Base-by-base conservation (phyloP, 2,329 filamentous ascomycete species). In the Xylaria sp. region DNA sequence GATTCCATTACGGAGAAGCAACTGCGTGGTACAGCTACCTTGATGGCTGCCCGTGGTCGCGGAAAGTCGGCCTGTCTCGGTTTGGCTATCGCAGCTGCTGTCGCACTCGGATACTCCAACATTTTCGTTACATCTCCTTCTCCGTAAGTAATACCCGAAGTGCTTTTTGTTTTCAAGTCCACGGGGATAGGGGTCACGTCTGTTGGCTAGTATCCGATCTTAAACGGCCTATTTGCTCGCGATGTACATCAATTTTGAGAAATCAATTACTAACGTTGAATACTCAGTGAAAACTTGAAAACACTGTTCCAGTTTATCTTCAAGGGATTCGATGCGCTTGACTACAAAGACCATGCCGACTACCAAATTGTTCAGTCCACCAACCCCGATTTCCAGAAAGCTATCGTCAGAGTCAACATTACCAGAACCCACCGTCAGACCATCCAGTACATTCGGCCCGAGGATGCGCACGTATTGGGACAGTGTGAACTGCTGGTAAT, bases 301-400 rank as follows among this genome's bases (percentile, higher is more conserved):
- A 99, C 94, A 0, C 80, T 99, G 6, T 99, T 99, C 72, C 92
- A 99, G 70, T 99, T 99, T 70, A 85, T 99, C 16, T 97, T 99
- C 81, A 97, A 97, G 74, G 94, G 92, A 0, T 99, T 99, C 69
- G 94, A 99, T 73, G 90, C 92, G 9, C 81, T 99, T 34, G 90
- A 89, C 37, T 99, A 99, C 71, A 85, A 92, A 65, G 94, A 99
- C 68, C 94, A 99, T 72, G 86, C 92, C 67, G 94, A 99, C 72
- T 99, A 99, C 76, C 95, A 92, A 57, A 97, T 99, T 67, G 92
- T 97, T 59, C 94, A 99, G 72, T 97, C 92, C 1, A 97, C 93
- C 2, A 97, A 99, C 74, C 93, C 94, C 0, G 93, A 97, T 67
- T 97, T 97, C 79, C 97, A 97, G 81, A 99, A 99, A 78, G 94